phyloP scores from a whole-genome alignment of 2,329 filamentous ascomycete genomes.

The Stemphylium vesicarium region DNA sequence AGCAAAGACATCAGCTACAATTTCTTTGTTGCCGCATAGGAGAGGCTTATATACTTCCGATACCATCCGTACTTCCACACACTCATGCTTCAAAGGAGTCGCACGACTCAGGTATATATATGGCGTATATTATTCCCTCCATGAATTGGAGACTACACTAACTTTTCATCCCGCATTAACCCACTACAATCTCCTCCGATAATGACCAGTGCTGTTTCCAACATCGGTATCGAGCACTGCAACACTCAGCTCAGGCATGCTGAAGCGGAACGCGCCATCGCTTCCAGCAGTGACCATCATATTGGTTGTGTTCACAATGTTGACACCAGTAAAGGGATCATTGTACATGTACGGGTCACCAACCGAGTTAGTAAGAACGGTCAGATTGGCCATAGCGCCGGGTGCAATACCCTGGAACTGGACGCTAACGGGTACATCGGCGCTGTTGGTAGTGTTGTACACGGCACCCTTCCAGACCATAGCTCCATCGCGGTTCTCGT shows the following conservation, averaged over 20 bases:
- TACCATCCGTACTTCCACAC: too few relatives aligned
- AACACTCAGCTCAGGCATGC: conserved; percentile 62
- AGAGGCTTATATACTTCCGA: too few relatives aligned
- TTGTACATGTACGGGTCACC: conserved; percentile 50
- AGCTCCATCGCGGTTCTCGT: conserved; percentile 36
- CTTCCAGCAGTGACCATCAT: conserved; percentile 38
- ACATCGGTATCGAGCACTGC: conserved; percentile 58
- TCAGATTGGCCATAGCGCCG: conserved; percentile 45
- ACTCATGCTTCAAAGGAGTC: too few relatives aligned
- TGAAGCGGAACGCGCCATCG: conserved; percentile 60
- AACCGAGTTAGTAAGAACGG: conserved; percentile 53
- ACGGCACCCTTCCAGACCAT: conserved; percentile 56
- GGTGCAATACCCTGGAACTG: conserved; percentile 37
- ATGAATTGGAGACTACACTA: neutral
- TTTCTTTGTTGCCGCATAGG: too few relatives aligned
- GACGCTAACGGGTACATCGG: conserved; percentile 29
- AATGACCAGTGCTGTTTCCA: conserved; percentile 1
- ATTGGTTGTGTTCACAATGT: conserved; percentile 44
- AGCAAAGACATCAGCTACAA: too few relatives aligned
- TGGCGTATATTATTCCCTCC: neutral
- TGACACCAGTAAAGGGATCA: conserved; percentile 55
- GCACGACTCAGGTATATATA: too few relatives aligned
- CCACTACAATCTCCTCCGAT: neutral
- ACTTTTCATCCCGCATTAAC: neutral
- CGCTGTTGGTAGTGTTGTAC: conserved; percentile 54